phyloP scores from a whole-genome alignment of 2,329 filamentous ascomycete species.

The Trichoderma sp. region DNA sequence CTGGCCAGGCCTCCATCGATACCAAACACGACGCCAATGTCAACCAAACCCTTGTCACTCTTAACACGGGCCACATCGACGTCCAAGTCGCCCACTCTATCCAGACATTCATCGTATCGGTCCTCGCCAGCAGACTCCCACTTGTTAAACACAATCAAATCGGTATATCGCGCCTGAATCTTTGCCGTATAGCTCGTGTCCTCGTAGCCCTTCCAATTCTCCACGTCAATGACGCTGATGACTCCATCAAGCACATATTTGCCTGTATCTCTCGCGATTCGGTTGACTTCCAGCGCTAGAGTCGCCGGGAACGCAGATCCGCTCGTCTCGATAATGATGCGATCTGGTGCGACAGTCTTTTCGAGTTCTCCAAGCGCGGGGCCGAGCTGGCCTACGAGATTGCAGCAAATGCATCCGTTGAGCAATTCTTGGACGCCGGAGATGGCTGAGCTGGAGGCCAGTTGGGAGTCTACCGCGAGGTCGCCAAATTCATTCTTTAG shows the following conservation, averaged over 20 bases:
- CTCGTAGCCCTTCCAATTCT: constrained; percentile 93
- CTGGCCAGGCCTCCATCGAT: constrained; percentile 78
- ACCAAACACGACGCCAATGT: constrained; percentile 78
- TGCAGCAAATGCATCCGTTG: constrained; percentile 98
- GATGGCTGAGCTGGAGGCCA: constrained; percentile 79
- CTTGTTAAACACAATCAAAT: constrained; percentile 90
- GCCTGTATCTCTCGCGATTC: constrained; percentile 68
- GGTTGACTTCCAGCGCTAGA: constrained; percentile 85
- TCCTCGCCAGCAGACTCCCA: constrained; percentile 78
- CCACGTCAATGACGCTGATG: constrained; percentile 86
- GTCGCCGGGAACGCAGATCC: constrained; percentile 88
- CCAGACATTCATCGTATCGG: constrained; percentile 74
- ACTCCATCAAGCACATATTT: constrained; percentile 81
- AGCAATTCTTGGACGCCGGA: constrained; percentile 90
- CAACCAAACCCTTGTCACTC: constrained; percentile 77
- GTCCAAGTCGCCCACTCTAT: constrained; percentile 78
- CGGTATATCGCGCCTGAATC: constrained; percentile 86
- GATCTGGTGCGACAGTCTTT: constrained; percentile 62
- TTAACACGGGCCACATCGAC: constrained; percentile 82
- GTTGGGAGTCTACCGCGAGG: constrained; percentile 87
- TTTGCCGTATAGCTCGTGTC: constrained; percentile 87
- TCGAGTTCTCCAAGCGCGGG: constrained; percentile 77
- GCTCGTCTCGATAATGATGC: constrained; percentile 92
- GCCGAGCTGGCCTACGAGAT: constrained; percentile 87
- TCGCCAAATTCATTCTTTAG: constrained; percentile 99